A percentile compares a stretch with the other conserved stretches of the same genome.
phyloP scores from a whole-genome alignment of 345 rosid species.

The Populus tremula region DNA sequence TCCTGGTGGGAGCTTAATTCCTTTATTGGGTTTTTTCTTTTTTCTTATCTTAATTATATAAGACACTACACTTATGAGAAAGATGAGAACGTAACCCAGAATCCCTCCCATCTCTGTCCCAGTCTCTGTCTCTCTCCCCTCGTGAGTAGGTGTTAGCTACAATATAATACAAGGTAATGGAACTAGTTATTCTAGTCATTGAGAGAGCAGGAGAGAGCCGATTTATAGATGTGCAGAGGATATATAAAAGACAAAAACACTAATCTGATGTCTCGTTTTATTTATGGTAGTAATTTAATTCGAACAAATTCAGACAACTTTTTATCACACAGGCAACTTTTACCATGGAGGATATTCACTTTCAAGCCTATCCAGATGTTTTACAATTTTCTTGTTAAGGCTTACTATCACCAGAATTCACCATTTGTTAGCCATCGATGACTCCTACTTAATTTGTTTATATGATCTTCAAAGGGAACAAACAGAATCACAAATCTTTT shows the following conservation, averaged over 20 bases:
- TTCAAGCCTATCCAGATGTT: neutral
- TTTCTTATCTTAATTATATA: constrained; percentile 15
- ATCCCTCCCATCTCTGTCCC: constrained; percentile 21
- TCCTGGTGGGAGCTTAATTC: constrained; percentile 59
- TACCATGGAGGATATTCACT: neutral
- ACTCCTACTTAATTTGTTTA: neutral
- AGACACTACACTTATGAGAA: constrained; percentile 18
- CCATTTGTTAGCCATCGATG: neutral
- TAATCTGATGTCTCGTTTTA: too few relatives aligned
- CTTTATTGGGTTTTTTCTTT: constrained; percentile 15
- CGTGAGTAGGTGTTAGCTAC: neutral
- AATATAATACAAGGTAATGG: neutral
- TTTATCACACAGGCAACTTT: neutral
- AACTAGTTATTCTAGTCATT: constrained; percentile 8
- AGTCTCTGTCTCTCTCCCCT: neutral
- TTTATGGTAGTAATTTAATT: neutral
- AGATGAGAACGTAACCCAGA: constrained; percentile 25
- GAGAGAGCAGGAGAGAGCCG: neutral
- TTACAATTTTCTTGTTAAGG: neutral
- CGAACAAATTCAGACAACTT: neutral
- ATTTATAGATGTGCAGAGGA: constrained; percentile 20
- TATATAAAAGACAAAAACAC: neutral
- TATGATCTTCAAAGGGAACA: neutral
- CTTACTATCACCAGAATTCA: neutral
- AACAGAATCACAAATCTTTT: neutral